Base-by-base conservation (phyloP, 75 land plant genomes). In the Selaginella tamariscina region DNA sequence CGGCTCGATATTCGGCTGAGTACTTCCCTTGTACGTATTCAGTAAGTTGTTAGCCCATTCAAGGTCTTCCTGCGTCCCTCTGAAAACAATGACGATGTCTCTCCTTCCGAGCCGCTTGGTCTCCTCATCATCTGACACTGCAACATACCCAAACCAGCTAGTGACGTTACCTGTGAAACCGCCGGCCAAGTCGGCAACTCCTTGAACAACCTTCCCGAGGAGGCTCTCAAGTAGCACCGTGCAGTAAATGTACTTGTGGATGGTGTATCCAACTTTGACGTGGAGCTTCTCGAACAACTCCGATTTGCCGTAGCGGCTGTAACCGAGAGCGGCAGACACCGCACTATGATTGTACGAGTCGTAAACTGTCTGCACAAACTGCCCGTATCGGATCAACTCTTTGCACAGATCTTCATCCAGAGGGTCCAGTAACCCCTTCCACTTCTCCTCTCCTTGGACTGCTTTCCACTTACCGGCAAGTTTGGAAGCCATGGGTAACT, bases 321-420 rank as follows among this genome's bases (percentile, higher is more conserved):
- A 78, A 24, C 86, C 78, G 76, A 74, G 76, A n/a, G 79, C 74
- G 57, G 73, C 77, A 30, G 87, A 89, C 69, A 22, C 33, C n/a
- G 83, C 69, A 54, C 86, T 83, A 68, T 72, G 71, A 24, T 89
- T 87, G 78, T 85, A 83, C 0, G 93, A 83, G 39, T 83, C 81
- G 73, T 88, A 86, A 33, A 82, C 77, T 18, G 82, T 79, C 15
- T 69, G 31, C 20, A 72, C 81, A 31, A 85, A 82, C n/a, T n/a
- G n/a, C n/a, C n/a, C n/a, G n/a, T n/a, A n/a, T n/a, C n/a, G n/a
- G n/a, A n/a, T n/a, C n/a, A n/a, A n/a, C n/a, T n/a, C n/a, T n/a
- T n/a, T n/a, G n/a, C n/a, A n/a, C n/a, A n/a, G n/a, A n/a, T n/a
- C n/a, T n/a, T n/a, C n/a, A n/a, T n/a, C n/a, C n/a, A n/a, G n/a